Conservation (phyloP, 345 rosid genomes). For the Moringa oleifera region DNA sequence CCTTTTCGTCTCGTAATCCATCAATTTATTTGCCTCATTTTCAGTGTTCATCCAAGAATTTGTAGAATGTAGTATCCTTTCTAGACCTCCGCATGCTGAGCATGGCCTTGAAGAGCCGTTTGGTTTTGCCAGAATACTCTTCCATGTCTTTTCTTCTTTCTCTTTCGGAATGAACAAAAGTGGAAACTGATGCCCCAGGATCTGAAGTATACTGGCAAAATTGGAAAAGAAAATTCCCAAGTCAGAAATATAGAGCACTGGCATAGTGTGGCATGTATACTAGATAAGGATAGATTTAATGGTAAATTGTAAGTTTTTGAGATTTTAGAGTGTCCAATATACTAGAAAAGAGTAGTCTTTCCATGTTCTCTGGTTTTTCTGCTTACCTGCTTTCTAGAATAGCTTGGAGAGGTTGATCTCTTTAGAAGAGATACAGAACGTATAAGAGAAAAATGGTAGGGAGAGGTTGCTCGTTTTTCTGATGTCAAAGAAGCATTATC, state of each 20-base stretch:
- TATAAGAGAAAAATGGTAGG: constrained; percentile 37
- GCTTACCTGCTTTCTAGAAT: constrained; percentile 34
- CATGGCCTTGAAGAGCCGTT: constrained; percentile 57
- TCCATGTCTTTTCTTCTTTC: constrained; percentile 29
- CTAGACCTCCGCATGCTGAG: constrained; percentile 58
- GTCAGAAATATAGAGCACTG: neutral
- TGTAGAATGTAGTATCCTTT: constrained; percentile 27
- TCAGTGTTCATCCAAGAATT: constrained; percentile 31
- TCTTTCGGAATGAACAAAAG: constrained; percentile 29
- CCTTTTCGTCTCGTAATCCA: too few species aligned
- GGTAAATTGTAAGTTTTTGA: too few species aligned
- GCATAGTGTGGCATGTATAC: neutral
- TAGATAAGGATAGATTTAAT: neutral
- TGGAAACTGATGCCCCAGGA: constrained; percentile 44
- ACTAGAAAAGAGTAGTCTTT: neutral
- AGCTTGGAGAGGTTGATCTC: constrained; percentile 49
- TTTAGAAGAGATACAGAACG: constrained; percentile 42
- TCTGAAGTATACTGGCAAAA: constrained; percentile 36
- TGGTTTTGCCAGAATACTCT: constrained; percentile 41
- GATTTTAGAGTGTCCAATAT: neutral
- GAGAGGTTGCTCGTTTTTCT: constrained; percentile 55
- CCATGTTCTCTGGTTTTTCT: neutral
- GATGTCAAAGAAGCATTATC: constrained; percentile 2
- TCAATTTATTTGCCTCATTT: neutral
- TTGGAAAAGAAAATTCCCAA: neutral